A percentile compares a stretch with the other conserved stretches of the same genome.
These are phyloP conservation scores for Biscogniauxia mediterranea DNA, from an alignment of 2,329 filamentous ascomycete species.

Conservation along the genomic window DNA sequence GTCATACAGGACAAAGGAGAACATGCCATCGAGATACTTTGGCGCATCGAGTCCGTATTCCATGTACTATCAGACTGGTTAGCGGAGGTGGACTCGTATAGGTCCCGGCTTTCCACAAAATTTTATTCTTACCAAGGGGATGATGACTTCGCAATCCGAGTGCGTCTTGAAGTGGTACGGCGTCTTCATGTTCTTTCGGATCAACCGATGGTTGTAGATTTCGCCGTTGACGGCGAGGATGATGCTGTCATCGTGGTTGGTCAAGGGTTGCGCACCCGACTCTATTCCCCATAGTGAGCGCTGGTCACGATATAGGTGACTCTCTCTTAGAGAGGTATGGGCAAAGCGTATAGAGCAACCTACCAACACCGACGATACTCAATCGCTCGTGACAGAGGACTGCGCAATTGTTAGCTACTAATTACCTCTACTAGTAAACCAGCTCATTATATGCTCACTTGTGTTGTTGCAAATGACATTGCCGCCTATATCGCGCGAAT, in stretches of 20 bases:
- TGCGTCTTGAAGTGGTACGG: constrained; percentile 97
- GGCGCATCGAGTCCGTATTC: constrained; percentile 90
- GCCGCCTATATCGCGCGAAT: constrained; percentile 59
- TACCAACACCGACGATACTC: constrained; percentile 95
- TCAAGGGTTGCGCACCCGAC: constrained; percentile 90
- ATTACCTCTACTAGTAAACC: neutral
- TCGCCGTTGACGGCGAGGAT: constrained; percentile 97
- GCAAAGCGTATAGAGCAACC: constrained; percentile 34
- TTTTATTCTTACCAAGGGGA: constrained; percentile 72
- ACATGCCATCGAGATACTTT: constrained; percentile 97
- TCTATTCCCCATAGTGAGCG: constrained; percentile 54
- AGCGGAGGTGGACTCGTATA: constrained; percentile 3
- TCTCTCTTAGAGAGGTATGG: constrained; percentile 7
- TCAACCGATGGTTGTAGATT: constrained; percentile 98
- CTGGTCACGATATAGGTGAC: constrained; percentile 6
- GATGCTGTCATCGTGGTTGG: constrained; percentile 85
- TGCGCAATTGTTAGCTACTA: constrained; percentile 40
- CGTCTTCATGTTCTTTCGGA: constrained; percentile 81
- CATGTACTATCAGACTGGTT: constrained; percentile 65
- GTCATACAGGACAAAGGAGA: constrained; percentile 98
- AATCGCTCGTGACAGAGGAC: constrained; percentile 96
- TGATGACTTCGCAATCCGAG: constrained; percentile 98
- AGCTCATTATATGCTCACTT: constrained; percentile 56
- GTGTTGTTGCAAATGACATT: constrained; percentile 88
- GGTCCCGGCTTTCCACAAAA: neutral